A percentile compares a stretch with the other conserved stretches of the same genome.
These are phyloP conservation scores for Thelonectria rubi DNA, from an alignment of 2,329 filamentous ascomycete genomes.

Conservation along the genomic window DNA sequence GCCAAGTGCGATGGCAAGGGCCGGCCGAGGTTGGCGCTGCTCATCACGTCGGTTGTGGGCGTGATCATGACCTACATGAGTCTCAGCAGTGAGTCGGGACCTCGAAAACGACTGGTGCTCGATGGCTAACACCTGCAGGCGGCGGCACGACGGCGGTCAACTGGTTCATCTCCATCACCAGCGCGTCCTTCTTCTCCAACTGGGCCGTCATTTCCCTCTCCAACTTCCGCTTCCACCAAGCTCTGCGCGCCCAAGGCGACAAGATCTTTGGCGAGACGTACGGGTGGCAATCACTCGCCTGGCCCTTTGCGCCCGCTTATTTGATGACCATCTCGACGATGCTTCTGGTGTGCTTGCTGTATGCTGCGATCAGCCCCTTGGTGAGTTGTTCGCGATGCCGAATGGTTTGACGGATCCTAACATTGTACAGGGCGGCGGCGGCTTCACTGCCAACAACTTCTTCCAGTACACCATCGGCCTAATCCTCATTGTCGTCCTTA, in stretches of 20 bases:
- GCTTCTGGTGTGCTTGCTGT: constrained; percentile 15
- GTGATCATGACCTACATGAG: constrained; percentile 28
- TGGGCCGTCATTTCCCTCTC: constrained; percentile 24
- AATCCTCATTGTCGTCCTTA: constrained; percentile 13
- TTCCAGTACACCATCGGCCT: constrained; percentile 24
- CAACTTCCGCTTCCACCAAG: constrained; percentile 21
- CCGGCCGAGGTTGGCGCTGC: constrained; percentile 17
- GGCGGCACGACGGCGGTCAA: constrained; percentile 17
- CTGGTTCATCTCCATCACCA: constrained; percentile 27
- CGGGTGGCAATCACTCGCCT: constrained; percentile 20
- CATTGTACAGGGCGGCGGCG: constrained; percentile 2
- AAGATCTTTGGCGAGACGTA: constrained; percentile 16
- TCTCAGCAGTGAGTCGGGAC: constrained; percentile 10
- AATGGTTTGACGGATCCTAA: not conserved
- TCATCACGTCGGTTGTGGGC: constrained; percentile 6
- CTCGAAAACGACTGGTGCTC: not conserved
- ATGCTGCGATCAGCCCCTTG: constrained; percentile 13
- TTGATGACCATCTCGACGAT: constrained; percentile 11
- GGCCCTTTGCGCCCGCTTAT: constrained; percentile 14
- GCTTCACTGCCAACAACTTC: constrained; percentile 19
- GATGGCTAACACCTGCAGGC: constrained; percentile 1
- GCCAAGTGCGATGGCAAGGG: constrained; percentile 22
- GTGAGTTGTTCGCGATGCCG: not conserved
- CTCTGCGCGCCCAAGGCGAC: constrained; percentile 17
- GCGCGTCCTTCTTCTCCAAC: constrained; percentile 24